Evolutionary conservation across 345 rosid species (phyloP), one percentile per base, ranked within the genome.

Genomic region (Anacardium occidentale): DNA sequence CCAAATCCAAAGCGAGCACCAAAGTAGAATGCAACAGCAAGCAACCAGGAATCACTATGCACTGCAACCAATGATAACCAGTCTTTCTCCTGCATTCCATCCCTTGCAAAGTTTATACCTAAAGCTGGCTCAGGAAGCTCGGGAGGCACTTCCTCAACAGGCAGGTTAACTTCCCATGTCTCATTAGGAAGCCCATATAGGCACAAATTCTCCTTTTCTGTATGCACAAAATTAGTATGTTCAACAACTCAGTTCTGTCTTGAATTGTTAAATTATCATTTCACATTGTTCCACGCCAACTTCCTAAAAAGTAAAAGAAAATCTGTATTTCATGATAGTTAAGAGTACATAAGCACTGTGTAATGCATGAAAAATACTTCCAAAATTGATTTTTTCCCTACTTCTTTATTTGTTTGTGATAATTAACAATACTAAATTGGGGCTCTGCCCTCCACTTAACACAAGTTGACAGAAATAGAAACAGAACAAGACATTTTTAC

Each of bases 1-100:
- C 99, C 98, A 74, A 91, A 96, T 37, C 97, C 98, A 80, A 91
- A 93, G 59, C 99, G 98, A 3, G 99, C 99, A 77, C 99, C 99
- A 81, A 96, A 93, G 83, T 96, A 96, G 76, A 96, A 96, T 37
- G 99, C 93, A 79, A 96, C 98, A 62, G 96, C 88, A 71, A 96
- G 94, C 81, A 96, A 79, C 99, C 99, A 96, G 3, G 99, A 96
- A 85, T 96, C 99, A 62, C 99, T 91, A 73, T 96, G 99, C 73
- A 96, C 98, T 15, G 99, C 99, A 64, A 96, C 97, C 81, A 96
- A 79, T 14, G 97, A 96, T 25, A 96, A 78, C 99, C 99, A 96
- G 76, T 96, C 99, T 72, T 90, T 93, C 81, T 93, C 99, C 82
- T 82, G 97, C 98, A 96, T 96, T 18, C 98, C 98, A 70, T 96